A percentile compares a stretch with the other conserved stretches of the same genome.
These are phyloP conservation scores for Sclerotinia sclerotiorum DNA, from an alignment of 2,329 filamentous ascomycete genomes.

Conservation along the genomic window DNA sequence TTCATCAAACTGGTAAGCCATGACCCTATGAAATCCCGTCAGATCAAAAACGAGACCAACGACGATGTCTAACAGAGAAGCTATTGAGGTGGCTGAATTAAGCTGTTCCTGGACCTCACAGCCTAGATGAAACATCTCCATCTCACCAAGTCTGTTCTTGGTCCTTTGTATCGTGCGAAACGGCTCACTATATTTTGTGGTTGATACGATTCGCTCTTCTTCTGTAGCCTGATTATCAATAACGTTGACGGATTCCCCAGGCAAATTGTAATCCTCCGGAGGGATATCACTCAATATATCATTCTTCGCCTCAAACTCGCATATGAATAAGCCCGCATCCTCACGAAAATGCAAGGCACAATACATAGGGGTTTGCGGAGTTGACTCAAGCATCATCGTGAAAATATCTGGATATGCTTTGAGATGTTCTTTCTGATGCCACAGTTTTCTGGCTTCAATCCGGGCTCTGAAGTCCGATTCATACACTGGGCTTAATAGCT, in stretches of 20 bases:
- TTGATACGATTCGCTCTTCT: constrained; percentile 74
- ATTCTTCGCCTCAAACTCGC: constrained; percentile 86
- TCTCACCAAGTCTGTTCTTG: constrained; percentile 54
- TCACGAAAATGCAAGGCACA: constrained; percentile 49
- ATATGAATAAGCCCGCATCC: constrained; percentile 72
- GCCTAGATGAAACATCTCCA: constrained; percentile 91
- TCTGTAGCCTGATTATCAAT: constrained; percentile 69
- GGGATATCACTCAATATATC: constrained; percentile 67
- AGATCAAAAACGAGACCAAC: constrained; percentile 86
- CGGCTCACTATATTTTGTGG: constrained; percentile 70
- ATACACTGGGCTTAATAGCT: constrained; percentile 82
- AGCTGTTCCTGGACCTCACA: constrained; percentile 89
- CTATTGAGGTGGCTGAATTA: constrained; percentile 66
- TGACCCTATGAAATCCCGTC: constrained; percentile 86
- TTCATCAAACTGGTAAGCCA: constrained; percentile 89
- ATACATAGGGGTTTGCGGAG: constrained; percentile 2
- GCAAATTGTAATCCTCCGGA: constrained; percentile 58
- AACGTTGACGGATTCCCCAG: constrained; percentile 69
- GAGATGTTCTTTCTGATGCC: constrained; percentile 55
- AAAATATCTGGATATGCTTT: constrained; percentile 79
- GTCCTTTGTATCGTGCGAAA: constrained; percentile 52
- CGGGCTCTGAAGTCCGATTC: constrained; percentile 16
- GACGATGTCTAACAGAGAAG: constrained; percentile 74
- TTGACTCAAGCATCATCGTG: constrained; percentile 55
- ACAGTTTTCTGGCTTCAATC: constrained; percentile 9